These are phyloP conservation scores for Paraphaeosphaeria minitans DNA, from an alignment of 2,329 filamentous ascomycete species.

Conservation along the genomic window DNA sequence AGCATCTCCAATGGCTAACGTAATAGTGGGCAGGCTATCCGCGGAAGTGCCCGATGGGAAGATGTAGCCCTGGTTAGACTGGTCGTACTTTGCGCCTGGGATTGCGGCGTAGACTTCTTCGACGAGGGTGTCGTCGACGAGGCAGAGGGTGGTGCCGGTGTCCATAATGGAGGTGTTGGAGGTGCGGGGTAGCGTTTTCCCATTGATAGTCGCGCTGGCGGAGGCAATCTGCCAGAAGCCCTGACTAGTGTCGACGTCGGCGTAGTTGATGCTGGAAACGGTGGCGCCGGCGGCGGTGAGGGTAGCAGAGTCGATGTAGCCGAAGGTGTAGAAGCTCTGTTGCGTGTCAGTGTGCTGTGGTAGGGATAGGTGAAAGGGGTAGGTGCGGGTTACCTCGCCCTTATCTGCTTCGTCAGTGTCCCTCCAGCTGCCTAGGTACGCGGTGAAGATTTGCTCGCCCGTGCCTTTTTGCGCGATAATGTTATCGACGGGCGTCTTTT, in stretches of 20 bases:
- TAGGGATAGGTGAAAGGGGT: background rate
- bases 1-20: constrained; percentile 27
- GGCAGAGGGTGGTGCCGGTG: constrained; percentile 70
- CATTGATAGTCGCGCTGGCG: constrained; percentile 56
- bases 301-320: constrained; percentile 57
- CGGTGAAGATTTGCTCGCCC: constrained; percentile 23
- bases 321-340: constrained; percentile 49
- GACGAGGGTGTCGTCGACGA: constrained; percentile 61
- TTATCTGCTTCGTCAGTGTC: constrained; percentile 25
- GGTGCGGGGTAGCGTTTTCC: constrained; percentile 36
- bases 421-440: constrained; percentile 26
- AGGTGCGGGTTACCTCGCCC: constrained; percentile 15
- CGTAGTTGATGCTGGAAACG: constrained; percentile 55
- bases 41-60: constrained; percentile 51
- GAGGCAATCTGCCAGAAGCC: constrained; percentile 67
- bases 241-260: constrained; percentile 59
- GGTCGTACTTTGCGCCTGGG: constrained; percentile 55
- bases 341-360: background rate
- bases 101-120: constrained; percentile 65
- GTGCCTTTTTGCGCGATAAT: constrained; percentile 39
- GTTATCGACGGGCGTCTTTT: constrained; percentile 63
- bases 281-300: constrained; percentile 57
- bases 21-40: constrained; percentile 21
- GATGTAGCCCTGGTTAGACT: constrained; percentile 58
- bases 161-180: constrained; percentile 60